phyloP scores from a whole-genome alignment of 225 moss, liverwort and hornwort genomes.

The Pseudisothecium myosuroides region DNA sequence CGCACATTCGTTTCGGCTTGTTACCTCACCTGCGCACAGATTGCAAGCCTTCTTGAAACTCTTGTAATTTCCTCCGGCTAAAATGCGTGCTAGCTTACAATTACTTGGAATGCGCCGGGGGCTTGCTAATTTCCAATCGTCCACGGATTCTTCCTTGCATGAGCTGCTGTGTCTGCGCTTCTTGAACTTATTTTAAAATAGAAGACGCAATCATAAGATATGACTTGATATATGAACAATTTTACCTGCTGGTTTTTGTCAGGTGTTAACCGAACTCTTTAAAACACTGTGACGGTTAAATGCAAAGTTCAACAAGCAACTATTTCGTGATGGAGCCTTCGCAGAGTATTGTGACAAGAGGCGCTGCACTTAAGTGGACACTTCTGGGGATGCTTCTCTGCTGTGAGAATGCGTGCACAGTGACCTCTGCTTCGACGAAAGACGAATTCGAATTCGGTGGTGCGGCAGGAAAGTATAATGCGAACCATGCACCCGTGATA shows the following conservation, averaged over 20 bases:
- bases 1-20: background rate
- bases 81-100: background rate
- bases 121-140: background rate
- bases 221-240: background rate
- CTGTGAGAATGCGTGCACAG: background rate
- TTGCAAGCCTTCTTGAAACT: background rate
- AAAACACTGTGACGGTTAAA: background rate
- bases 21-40: background rate
- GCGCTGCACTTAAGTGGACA: background rate
- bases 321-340: background rate
- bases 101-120: background rate
- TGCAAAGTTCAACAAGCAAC: background rate
- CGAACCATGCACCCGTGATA: slow-evolving; percentile 7
- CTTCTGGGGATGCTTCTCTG: background rate
- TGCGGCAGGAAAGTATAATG: background rate
- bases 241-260: background rate
- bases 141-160: background rate
- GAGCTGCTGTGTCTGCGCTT: background rate
- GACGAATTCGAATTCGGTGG: background rate
- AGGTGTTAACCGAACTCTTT: background rate
- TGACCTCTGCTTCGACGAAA: background rate
- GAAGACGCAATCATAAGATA: background rate
- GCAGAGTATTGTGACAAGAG: background rate
- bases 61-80: background rate
- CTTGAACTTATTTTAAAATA: background rate